phyloP scores from a whole-genome alignment of 768 basidiomycete genomes.

The Boletus edulis region DNA sequence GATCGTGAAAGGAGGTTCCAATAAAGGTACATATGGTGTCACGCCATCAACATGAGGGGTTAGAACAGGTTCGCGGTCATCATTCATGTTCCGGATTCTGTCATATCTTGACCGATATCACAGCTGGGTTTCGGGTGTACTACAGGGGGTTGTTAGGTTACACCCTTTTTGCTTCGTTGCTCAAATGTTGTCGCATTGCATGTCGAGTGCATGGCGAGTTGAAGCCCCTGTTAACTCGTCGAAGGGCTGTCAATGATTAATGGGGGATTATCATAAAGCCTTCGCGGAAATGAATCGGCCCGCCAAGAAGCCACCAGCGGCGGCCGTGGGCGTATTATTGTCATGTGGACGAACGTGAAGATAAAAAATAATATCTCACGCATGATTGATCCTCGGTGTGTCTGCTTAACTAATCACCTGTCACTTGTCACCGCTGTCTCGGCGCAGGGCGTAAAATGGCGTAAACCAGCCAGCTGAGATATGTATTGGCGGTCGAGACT shows the following conservation, averaged over 20 bases:
- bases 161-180: constrained; percentile 1
- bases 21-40: constrained; percentile 11
- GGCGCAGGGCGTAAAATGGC: neutral
- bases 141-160: neutral
- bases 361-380: neutral
- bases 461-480: too few species aligned
- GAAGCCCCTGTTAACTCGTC: neutral
- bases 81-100: neutral
- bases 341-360: neutral
- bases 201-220: neutral
- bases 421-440: neutral
- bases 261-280: neutral
- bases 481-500: too few species aligned
- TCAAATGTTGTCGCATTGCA: neutral
- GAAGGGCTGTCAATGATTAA: too few species aligned
- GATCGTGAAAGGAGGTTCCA: constrained; percentile 26
- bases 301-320: neutral
- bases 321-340: neutral
- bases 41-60: constrained; percentile 8
- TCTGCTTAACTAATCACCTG: neutral
- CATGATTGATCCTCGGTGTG: neutral
- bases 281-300: constrained; percentile 24
- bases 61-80: neutral
- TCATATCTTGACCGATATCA: neutral
- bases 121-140: constrained; percentile 7